These are phyloP conservation scores for Agrostemma githago DNA, from an alignment of 148 eudicot species.

Conservation along the genomic window DNA sequence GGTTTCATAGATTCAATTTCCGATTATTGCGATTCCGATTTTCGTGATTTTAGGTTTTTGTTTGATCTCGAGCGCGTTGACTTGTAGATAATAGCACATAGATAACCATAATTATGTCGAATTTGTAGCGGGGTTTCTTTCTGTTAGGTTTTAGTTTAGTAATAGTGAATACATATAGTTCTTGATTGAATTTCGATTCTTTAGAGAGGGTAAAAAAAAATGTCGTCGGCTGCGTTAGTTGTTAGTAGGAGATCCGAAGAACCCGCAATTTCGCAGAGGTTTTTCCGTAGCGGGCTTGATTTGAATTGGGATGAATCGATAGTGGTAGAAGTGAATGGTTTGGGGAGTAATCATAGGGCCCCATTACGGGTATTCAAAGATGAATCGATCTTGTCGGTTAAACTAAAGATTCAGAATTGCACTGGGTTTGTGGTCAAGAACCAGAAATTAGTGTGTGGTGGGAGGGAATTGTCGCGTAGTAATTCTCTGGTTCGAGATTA, in stretches of 20 bases:
- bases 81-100: conserved; percentile 5
- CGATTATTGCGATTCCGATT: not conserved
- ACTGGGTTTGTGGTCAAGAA: conserved; percentile 69
- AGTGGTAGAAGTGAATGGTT: conserved; percentile 49
- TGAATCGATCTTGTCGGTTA: conserved; percentile 73
- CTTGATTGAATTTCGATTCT: conserved; percentile 11
- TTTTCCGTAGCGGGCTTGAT: conserved; percentile 24
- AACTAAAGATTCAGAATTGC: conserved; percentile 56
- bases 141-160: conserved; percentile 17
- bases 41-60: not conserved
- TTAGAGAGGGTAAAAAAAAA: conserved; percentile 22
- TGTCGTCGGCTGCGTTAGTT: conserved; percentile 78
- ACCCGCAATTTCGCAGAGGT: conserved; percentile 31
- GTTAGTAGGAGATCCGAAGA: conserved; percentile 49
- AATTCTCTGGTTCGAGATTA: conserved; percentile 73
- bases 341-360: conserved; percentile 41
- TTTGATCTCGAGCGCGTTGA: not conserved
- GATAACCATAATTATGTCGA: not conserved
- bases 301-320: conserved; percentile 48
- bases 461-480: conserved; percentile 74
- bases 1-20: no score
- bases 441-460: conserved; percentile 75
- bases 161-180: conserved; percentile 19
- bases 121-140: not conserved
- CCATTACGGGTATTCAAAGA: conserved; percentile 66